Evolutionary conservation across 2,329 filamentous ascomycete genomes (phyloP), one percentile per base, ranked within the genome.

Genomic region (Septoria petroselini): DNA sequence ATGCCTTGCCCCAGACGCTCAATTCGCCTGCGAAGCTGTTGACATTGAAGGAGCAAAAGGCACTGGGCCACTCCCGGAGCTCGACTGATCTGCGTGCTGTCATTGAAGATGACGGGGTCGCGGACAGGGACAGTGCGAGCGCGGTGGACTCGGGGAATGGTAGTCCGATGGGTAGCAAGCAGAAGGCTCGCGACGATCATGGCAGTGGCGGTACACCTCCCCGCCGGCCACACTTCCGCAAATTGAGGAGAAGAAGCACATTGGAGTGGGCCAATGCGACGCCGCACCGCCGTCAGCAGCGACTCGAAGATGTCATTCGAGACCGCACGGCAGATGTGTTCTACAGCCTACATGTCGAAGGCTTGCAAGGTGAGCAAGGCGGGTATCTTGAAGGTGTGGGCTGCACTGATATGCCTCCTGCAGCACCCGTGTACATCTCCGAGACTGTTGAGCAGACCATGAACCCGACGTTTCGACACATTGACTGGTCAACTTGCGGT

Each of bases 381-480:
- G 27, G 23, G n/a, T 19, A 27, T 11, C 14, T 27, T n/a, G 7
- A 2, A 17, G 17, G 17, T 41, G 27, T 23, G 29, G 25, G 27
- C 40, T 18, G 45, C 37, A 48, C 58, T 62, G 54, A 63, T 37
- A 31, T 54, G 30, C 19, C 2, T 15, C 17, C 12, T 23, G 70
- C 77, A 39, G 84, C 88, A 12, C 90, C 91, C 0, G 72, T 96
- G n/a, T 96, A 96, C 67, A 81, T 95, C 61, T 95, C 90, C 64
- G 91, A 97, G 70, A 76, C 86, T 17, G 80, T 58, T 21, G 80
- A 86, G 59, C 82, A 83, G 62, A 83, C 87, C n/a, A 90, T 89
- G 68, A 96, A 96, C 67, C 93, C 93, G 56, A 89, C 86, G 61
- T 97, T 95, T 67, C 82, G 82, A 35, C 85, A 87, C 66, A 94